Base-by-base conservation (phyloP, 2,329 filamentous ascomycete genomes). In the Rhinocladiella similis region DNA sequence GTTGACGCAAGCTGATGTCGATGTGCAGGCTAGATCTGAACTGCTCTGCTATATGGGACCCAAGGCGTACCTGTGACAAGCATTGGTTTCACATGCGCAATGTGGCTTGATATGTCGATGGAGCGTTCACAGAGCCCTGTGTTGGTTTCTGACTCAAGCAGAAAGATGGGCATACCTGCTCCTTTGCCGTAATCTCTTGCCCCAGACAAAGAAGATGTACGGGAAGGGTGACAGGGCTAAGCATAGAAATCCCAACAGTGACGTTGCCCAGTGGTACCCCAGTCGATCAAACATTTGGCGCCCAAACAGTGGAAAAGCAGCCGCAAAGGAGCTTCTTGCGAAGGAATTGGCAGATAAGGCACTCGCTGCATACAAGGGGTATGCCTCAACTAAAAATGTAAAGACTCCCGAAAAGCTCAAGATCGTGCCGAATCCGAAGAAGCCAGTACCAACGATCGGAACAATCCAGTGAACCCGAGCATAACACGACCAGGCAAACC, bases 401-500 rank as follows among this genome's bases (percentile, higher is more conserved):
- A 96, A 96, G 63, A 95, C 84, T 50, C 91, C 90, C 54, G 84
- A 87, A 73, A 90, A 97, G 27, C 88, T 84, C 56, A 95, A 82
- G 58, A 96, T 82, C 52, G 84, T 87, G 50, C 89, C 89, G 69
- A 80, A 76, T 55, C 86, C 88, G 73, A 91, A 92, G 43, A 92
- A 76, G 41, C 72, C 79, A 25, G 85, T 88, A 18, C 86, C 89
- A 72, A 92, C 86, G 63, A 91, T 86, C 22, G 88, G 87, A 45
- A 86, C 80, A 59, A 90, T 88, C 86, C 86, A 93, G 72, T 90
- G 87, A 47, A 96, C 82, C 64, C 73, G 81, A 49, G 85, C 72
- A 70, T 86, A 92, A 13, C 88, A 88, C 3, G 89, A 91, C 89
- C 91, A 96, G 7, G 85, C 91, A 73, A 96, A 96, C 74, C 90